Base-by-base conservation (phyloP, 257 asterid genomes). In the Solanum gandarillasii region DNA sequence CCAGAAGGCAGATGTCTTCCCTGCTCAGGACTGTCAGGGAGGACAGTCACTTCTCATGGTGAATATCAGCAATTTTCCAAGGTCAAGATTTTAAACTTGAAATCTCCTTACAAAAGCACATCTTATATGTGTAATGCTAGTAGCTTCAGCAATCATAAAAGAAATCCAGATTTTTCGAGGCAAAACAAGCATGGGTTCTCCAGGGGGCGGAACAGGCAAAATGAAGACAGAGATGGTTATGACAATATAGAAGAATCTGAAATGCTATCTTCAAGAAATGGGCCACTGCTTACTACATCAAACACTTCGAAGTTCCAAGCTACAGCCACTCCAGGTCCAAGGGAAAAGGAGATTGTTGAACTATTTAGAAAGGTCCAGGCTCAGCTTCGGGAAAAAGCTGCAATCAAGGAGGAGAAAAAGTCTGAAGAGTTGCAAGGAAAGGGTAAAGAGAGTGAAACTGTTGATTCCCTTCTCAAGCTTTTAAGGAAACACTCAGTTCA, bases 291-390 rank as follows among this genome's bases (percentile, higher is more conserved):
- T 89, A 92, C 98, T 36, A 88, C 89, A 23, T 87, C 95, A 4
- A 93, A 92, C 65, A 91, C 88, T 91, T 89, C 92, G 32, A 96
- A 92, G 85, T 93, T 89, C 91, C 98, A 92, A 89, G 94, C 95
- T 39, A 94, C 96, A 81, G 91, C 93, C 21, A 83, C 93, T 90
- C 98, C 99, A 7, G 98, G 99, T 27, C 95, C 96, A 36, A 92
- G 95, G 90, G 99, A 97, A 88, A 95, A 92, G 93, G 99, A 97
- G 92, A 96, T 97, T 46, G 95, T 97, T 67, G 98, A 96, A 89
- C 90, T 97, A 65, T 97, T 97, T 93, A 93, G 98, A 55, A 97
- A 94, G 91, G 98, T 97, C 88, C 99, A 97, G 92, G 96, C 97
- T 31, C 98, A 94, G 74, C 98, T 97, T 79, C 98, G 98, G 25